Evolutionary conservation across 805 yeast species (phyloP).

Genomic region (Spathaspora arborariae): DNA sequence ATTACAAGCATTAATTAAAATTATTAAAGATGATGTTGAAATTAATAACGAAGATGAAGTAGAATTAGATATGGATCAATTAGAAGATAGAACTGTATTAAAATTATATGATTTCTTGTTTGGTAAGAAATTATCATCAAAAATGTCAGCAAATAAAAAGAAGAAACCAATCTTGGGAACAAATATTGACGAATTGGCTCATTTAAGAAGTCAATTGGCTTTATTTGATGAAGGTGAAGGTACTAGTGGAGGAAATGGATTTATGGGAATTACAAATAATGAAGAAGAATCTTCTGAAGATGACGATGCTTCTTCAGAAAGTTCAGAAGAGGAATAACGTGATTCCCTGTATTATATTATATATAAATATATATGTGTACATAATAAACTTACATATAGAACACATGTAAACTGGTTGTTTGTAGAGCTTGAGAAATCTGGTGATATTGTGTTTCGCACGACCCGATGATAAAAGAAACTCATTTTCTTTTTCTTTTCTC

Average conservation of each 20-base stretch:
- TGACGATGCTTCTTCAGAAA: constrained; percentile 48
- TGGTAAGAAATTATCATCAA: constrained; percentile 36
- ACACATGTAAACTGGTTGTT: not conserved
- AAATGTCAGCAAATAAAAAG: constrained; percentile 43
- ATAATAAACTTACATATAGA: not conserved
- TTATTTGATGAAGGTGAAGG: constrained; percentile 33
- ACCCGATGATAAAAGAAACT: not conserved
- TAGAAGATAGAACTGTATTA: constrained; percentile 78
- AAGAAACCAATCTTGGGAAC: constrained; percentile 21
- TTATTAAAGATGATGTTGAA: constrained; percentile 68
- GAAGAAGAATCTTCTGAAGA: constrained; percentile 48
- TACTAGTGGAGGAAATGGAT: constrained; percentile 23
- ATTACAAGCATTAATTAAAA: constrained; percentile 76
- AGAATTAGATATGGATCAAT: constrained; percentile 91
- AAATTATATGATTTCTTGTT: constrained; percentile 79
- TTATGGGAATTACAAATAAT: constrained; percentile 31
- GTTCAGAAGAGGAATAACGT: constrained; percentile 66
- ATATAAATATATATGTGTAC: not conserved
- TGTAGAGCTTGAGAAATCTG: not conserved
- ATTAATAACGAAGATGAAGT: constrained; percentile 77
- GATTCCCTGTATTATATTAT: not conserved
- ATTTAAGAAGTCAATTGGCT: constrained; percentile 50
- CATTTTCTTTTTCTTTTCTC: not conserved
- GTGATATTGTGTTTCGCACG: not conserved
- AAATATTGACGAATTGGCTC: constrained; percentile 56